phyloP scores from a whole-genome alignment of 176 grass and related monocot genomes.

The Aegilops speltoides region DNA sequence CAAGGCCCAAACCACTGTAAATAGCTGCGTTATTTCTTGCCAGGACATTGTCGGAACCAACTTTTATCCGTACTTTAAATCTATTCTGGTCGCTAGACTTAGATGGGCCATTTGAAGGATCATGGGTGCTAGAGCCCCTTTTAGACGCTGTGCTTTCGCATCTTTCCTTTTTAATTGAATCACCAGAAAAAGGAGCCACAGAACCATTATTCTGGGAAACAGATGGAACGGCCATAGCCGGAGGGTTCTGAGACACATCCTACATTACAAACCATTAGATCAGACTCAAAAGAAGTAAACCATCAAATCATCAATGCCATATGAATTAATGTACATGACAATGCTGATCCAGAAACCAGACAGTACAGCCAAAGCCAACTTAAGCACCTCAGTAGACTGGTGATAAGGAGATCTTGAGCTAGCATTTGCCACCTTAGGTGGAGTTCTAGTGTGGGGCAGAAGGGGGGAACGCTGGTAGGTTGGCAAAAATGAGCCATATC shows the following conservation, averaged over 20 bases:
- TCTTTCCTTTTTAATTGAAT: constrained; percentile 53
- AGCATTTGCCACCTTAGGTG: constrained; percentile 42
- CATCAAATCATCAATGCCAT: constrained; percentile 30
- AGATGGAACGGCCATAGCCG: constrained; percentile 41
- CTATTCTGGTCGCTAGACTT: constrained; percentile 65
- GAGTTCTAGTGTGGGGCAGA: constrained; percentile 63
- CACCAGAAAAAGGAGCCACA: constrained; percentile 35
- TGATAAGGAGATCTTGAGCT: constrained; percentile 68
- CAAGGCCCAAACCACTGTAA: constrained; percentile 84
- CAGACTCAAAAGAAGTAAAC: not conserved
- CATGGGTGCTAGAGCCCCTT: constrained; percentile 35
- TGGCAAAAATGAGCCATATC: constrained; percentile 97
- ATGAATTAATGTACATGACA: constrained; percentile 20
- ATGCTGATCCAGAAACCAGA: constrained; percentile 26
- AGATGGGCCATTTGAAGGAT: constrained; percentile 45
- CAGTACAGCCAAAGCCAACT: constrained; percentile 35
- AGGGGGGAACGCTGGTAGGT: constrained; percentile 84
- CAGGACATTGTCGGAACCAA: constrained; percentile 65
- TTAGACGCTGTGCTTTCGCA: constrained; percentile 34
- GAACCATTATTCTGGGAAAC: constrained; percentile 51
- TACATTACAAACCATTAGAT: constrained; percentile 45
- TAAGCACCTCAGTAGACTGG: constrained; percentile 63
- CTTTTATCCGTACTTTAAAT: constrained; percentile 97
- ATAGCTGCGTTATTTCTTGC: constrained; percentile 85
- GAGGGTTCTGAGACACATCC: constrained; percentile 50